Base-by-base conservation (phyloP, 257 asterid genomes). In the Verbascum thapsus region DNA sequence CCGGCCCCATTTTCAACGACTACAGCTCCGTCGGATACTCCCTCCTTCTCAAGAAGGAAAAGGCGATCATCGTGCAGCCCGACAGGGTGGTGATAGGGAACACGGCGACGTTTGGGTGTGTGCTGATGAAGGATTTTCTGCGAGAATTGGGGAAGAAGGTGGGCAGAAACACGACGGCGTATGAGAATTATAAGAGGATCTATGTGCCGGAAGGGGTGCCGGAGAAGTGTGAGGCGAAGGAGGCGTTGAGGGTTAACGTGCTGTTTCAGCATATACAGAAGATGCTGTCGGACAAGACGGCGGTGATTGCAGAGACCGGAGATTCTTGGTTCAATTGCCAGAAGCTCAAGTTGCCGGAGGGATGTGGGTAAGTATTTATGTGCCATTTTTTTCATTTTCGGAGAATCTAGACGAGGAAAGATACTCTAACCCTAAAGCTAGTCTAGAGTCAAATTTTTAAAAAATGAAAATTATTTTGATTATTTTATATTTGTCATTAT, bases 301-400 rank as follows among this genome's bases (percentile, higher is more conserved):
- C 94, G 18, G 94, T 90, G 57, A 81, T 90, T 61, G 94, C 95
- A 3, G 95, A 90, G 72, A 87, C 97, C 0, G 95, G 95, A 0
- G 97, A 89, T 70, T 89, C 97, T 0, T 86, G 95, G 97, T 89
- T 89, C 61, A 89, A 89, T 34, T 90, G 97, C 73, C 97, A 90
- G 89, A 90, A 90, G 84, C 90, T 90, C 10, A 87, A 81, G 56
- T 51, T 87, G 35, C 97, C 95, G 0, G 78, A 73, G 49, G 97
- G 95, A 47, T 89, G 95, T 68, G 97, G 94, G 95, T 86, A 76
- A 60, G 82, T 62, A 35, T 6, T 35, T 11, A 57, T 53, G 5
- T 1, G 55, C 15, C 6, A 44, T 34, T 41, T 16, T n/a, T n/a
- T n/a, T n/a, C n/a, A n/a, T n/a, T n/a, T n/a, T n/a, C n/a, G n/a